These are phyloP conservation scores for Camelina laxa DNA, from an alignment of 345 rosid species.

Conservation along the genomic window DNA sequence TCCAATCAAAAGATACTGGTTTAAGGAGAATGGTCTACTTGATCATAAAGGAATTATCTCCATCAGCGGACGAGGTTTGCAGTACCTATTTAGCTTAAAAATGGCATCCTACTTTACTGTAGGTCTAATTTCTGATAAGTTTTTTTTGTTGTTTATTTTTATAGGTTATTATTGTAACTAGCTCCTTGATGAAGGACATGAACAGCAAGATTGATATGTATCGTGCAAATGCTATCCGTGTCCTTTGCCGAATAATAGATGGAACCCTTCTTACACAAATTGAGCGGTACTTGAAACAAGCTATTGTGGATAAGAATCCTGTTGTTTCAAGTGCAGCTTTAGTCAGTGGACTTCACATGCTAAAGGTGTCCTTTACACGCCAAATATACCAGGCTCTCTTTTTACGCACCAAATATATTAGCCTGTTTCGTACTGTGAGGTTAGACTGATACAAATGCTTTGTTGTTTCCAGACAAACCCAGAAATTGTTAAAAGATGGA, in stretches of 20 bases:
- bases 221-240: slow-evolving; percentile 98
- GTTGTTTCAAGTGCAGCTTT: slow-evolving; percentile 99
- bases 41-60: slow-evolving; percentile 88
- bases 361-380: slow-evolving; percentile 61
- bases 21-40: slow-evolving; percentile 93
- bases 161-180: slow-evolving; percentile 96
- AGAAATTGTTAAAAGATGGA: slow-evolving; percentile 97
- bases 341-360: slow-evolving; percentile 95
- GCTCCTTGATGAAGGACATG: slow-evolving; percentile 99
- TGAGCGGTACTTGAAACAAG: slow-evolving; percentile 96
- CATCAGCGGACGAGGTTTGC: slow-evolving; percentile 87
- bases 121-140: not conserved
- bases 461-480: slow-evolving; percentile 68
- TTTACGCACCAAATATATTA: not conserved
- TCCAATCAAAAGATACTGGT: slow-evolving; percentile 83
- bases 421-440: slow-evolving; percentile 1
- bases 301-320: slow-evolving; percentile 98
- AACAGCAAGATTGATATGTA: slow-evolving; percentile 98
- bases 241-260: slow-evolving; percentile 90
- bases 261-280: slow-evolving; percentile 94
- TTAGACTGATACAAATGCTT: not conserved
- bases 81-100: not conserved
- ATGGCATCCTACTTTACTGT: not conserved
- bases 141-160: slow-evolving; percentile 37
- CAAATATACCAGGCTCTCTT: not conserved